Evolutionary conservation across 805 yeast species (phyloP).

Genomic region (Cyberlindnera amylophila): DNA sequence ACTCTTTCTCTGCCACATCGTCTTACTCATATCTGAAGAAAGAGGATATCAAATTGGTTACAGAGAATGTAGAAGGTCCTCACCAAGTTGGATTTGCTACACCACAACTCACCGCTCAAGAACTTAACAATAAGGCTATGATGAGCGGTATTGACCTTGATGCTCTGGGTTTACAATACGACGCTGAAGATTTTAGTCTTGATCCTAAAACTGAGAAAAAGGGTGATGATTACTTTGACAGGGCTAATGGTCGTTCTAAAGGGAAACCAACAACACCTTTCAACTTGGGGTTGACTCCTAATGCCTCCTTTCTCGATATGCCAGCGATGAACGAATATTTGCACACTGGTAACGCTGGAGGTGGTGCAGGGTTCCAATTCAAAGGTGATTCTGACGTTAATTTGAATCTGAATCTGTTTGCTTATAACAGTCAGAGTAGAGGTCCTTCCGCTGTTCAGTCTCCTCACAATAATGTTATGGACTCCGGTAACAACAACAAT

Average conservation of each 20-base stretch:
- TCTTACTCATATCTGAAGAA: conserved; percentile 32
- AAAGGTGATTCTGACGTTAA: conserved; percentile 5
- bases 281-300: conserved; percentile 24
- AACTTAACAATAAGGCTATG: conserved; percentile 32
- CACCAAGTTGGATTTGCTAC: conserved; percentile 77
- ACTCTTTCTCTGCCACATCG: conserved; percentile 42
- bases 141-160: conserved; percentile 36
- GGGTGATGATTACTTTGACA: conserved; percentile 13
- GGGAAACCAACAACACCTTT: conserved; percentile 20
- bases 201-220: conserved; percentile 20
- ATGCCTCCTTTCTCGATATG: conserved; percentile 28
- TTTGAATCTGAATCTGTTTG: conserved; percentile 19
- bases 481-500: background rate
- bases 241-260: background rate
- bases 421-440: conserved; percentile 8
- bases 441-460: conserved; percentile 11
- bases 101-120: conserved; percentile 62
- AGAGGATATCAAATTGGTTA: conserved; percentile 5
- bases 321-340: conserved; percentile 37
- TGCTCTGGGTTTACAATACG: conserved; percentile 33
- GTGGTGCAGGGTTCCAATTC: conserved; percentile 37
- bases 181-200: conserved; percentile 20
- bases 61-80: conserved; percentile 43
- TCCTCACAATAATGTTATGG: conserved; percentile 6
- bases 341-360: conserved; percentile 37